These are phyloP conservation scores for Acrocalymma vagum DNA, from an alignment of 2,329 filamentous ascomycete species.

Conservation along the genomic window DNA sequence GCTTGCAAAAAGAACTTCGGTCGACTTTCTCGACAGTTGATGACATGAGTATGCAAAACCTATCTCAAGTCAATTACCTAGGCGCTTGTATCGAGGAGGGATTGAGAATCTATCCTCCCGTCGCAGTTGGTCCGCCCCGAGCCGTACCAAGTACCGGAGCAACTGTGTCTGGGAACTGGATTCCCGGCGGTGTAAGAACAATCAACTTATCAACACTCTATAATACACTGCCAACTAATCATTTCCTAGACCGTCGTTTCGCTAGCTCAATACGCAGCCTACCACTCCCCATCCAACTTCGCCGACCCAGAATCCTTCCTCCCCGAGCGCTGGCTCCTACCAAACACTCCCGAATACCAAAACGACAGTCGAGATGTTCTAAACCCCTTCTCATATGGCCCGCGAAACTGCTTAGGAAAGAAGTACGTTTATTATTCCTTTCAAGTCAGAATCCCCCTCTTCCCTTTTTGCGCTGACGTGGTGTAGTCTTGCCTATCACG, in stretches of 20 bases:
- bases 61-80: conserved; percentile 36
- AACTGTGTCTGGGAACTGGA: conserved; percentile 33
- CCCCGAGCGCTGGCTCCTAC: conserved; percentile 36
- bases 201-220: not conserved
- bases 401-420: conserved; percentile 43
- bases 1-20: conserved; percentile 18
- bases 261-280: conserved; percentile 24
- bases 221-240: conserved; percentile 1
- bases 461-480: conserved; percentile 20
- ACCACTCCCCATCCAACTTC: conserved; percentile 31
- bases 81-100: conserved; percentile 46
- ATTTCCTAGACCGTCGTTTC: conserved; percentile 16
- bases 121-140: conserved; percentile 42
- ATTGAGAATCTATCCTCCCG: conserved; percentile 49
- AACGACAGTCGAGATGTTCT: conserved; percentile 29
- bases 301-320: conserved; percentile 24
- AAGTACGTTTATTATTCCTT: conserved; percentile 31
- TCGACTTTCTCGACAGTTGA: conserved; percentile 14
- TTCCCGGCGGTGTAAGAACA: conserved; percentile 38
- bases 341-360: conserved; percentile 21
- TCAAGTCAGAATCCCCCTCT: not conserved
- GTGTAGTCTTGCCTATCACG: conserved; percentile 39
- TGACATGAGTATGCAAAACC: conserved; percentile 33
- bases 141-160: conserved; percentile 33
- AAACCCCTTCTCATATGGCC: conserved; percentile 35